Evolutionary conservation across 192 early-diverging fungal genomes (phyloP).

Genomic region (Backusella australiensis): DNA sequence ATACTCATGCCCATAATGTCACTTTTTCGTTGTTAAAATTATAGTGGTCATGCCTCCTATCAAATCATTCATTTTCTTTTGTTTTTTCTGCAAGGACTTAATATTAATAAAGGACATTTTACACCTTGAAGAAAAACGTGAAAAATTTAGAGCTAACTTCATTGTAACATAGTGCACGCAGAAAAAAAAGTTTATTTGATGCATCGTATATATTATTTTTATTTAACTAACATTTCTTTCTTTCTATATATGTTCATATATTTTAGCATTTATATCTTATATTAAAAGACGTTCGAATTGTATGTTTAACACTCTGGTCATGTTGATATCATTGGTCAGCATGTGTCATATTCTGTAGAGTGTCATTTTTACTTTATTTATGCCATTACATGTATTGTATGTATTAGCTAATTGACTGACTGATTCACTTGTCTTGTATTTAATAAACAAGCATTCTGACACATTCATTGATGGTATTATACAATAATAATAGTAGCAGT

Average conservation of each 20-base stretch:
- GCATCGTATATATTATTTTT: neutral
- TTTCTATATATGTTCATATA: neutral
- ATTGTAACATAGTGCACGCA: neutral
- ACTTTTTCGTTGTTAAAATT: neutral
- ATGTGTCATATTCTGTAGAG: neutral
- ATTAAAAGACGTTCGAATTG: neutral
- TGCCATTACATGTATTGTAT: neutral
- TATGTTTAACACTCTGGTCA: neutral
- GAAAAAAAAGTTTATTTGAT: neutral
- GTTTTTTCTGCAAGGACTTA: neutral
- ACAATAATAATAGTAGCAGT: neutral
- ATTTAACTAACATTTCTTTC: neutral
- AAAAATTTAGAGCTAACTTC: neutral
- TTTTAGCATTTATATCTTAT: neutral
- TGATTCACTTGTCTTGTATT: neutral
- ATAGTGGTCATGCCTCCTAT: neutral
- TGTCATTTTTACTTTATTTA: neutral
- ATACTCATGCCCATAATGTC: neutral
- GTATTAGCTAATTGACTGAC: neutral
- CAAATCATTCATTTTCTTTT: neutral
- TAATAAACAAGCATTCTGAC: neutral
- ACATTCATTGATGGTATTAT: neutral
- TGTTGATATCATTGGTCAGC: neutral
- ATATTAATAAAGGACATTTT: neutral
- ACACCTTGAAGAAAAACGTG: neutral